Evolutionary conservation across 1,284 basidiomycete genomes (phyloP), one percentile per base, ranked within the genome.

Genomic region (Marasmius sp.): DNA sequence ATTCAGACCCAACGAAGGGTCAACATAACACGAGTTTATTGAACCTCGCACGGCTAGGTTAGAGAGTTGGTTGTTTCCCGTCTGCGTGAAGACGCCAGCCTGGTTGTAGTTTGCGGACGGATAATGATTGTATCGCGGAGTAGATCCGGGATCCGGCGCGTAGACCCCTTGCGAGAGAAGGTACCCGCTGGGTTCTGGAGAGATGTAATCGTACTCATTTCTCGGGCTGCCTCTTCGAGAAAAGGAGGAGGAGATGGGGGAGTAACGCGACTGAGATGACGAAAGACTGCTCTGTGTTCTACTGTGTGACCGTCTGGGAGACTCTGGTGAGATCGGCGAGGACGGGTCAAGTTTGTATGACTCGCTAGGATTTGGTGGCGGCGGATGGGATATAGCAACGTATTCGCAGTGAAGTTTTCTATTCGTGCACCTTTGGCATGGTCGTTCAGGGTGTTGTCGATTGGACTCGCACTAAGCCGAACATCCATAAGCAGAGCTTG

Each of bases 321-420:
- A 18, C 11, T 50, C 36, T 38, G 47, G 38, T 11, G 48, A 43
- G 20, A 7, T 45, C 11, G 55, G 33, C 10, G 18, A 45, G 20
- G 39, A 58, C 27, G 27, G 59, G 51, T 49, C 59, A 37, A 27
- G 49, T 50, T 27, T 49, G 52, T 10, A 57, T 22, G 49, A 16
- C 45, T 52, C 56, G 16, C 39, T 49, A 48, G 34, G 43, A 49
- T 55, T 39, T 20, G 49, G 45, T 14, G 62, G 47, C 18, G 62
- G 59, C 12, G 59, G 38, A 55, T 64, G 62, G 38, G 62, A 57
- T 18, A 64, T 64, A 2, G 64, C 60, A 22, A 65, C 61, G 53
- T 65, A 65, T 62, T 65, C 64, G 41, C 64, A 65, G 27, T 54
- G 55, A 14, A 65, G 51, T 37, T 61, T 61, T 58, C 64, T 57